phyloP scores from a whole-genome alignment of 768 basidiomycete genomes.

The Lentinula raphanica region DNA sequence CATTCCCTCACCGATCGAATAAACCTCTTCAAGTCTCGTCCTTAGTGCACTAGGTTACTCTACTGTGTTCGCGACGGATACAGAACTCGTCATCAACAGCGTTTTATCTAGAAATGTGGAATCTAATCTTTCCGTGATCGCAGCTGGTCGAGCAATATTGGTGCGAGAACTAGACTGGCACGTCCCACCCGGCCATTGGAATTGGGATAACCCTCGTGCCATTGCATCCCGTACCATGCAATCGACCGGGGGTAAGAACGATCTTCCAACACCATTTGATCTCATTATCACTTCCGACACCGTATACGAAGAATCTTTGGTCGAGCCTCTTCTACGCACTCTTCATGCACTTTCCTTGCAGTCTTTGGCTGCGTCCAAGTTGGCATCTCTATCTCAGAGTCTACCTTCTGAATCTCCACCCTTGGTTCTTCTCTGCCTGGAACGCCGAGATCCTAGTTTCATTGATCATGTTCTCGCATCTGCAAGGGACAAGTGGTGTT shows the following conservation, averaged over 20 bases:
- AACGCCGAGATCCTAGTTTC: constrained; percentile 69
- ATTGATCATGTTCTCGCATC: constrained; percentile 53
- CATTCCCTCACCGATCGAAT: too few species aligned
- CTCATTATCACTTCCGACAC: constrained; percentile 84
- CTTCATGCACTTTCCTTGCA: constrained; percentile 46
- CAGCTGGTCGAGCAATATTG: constrained; percentile 30
- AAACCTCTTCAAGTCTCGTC: constrained; percentile 51
- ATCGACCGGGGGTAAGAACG: constrained; percentile 14
- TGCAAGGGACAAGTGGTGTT: constrained; percentile 52
- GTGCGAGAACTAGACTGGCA: constrained; percentile 72
- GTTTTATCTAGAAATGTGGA: constrained; percentile 62
- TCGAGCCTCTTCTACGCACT: constrained; percentile 66
- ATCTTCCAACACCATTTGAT: constrained; percentile 46
- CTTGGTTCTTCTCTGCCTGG: constrained; percentile 60
- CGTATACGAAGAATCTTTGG: constrained; percentile 57
- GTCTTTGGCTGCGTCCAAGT: constrained; percentile 24
- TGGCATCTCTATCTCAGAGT: neutral
- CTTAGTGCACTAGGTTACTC: constrained; percentile 62
- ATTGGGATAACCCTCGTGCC: constrained; percentile 40
- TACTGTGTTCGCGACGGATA: constrained; percentile 73
- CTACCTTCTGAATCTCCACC: constrained; percentile 36
- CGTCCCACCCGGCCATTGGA: constrained; percentile 48
- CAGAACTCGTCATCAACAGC: constrained; percentile 52
- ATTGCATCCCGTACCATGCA: constrained; percentile 24
- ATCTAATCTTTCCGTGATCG: constrained; percentile 42